These are phyloP conservation scores for Cutaneotrichosporon sp. DNA, from an alignment of 1,284 basidiomycete species.

Conservation along the genomic window DNA sequence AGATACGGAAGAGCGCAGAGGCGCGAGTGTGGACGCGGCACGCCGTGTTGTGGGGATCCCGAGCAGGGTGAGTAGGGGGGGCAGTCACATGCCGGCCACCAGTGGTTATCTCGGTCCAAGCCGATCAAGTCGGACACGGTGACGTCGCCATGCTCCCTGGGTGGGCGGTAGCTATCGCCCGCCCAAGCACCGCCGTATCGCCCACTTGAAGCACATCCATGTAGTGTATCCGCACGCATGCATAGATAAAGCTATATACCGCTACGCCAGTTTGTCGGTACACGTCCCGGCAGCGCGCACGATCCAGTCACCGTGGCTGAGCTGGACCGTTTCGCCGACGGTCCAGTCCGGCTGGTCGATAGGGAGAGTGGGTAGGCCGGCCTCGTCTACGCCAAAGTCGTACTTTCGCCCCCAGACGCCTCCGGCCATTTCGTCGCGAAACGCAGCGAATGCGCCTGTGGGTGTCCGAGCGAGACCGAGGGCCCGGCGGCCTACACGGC, in stretches of 20 bases:
- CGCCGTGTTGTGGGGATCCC: too few relatives aligned
- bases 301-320: neutral
- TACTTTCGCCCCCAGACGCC: conserved; percentile 3
- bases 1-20: too few relatives aligned
- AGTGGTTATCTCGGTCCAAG: neutral
- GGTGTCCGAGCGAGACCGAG: conserved; percentile 8
- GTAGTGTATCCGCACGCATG: too few relatives aligned
- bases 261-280: neutral
- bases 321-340: neutral
- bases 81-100: too few relatives aligned
- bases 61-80: too few relatives aligned
- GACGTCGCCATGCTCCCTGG: too few relatives aligned
- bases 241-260: too few relatives aligned
- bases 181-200: too few relatives aligned
- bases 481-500: conserved; percentile 8
- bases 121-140: neutral
- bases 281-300: neutral
- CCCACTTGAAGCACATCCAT: too few relatives aligned
- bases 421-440: conserved; percentile 7
- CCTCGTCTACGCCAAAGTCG: neutral
- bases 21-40: too few relatives aligned
- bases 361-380: neutral
- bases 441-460: conserved; percentile 3
- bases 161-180: too few relatives aligned
- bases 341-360: neutral